Evolutionary conservation across 345 rosid species (phyloP).

Genomic region (Acer campestre): DNA sequence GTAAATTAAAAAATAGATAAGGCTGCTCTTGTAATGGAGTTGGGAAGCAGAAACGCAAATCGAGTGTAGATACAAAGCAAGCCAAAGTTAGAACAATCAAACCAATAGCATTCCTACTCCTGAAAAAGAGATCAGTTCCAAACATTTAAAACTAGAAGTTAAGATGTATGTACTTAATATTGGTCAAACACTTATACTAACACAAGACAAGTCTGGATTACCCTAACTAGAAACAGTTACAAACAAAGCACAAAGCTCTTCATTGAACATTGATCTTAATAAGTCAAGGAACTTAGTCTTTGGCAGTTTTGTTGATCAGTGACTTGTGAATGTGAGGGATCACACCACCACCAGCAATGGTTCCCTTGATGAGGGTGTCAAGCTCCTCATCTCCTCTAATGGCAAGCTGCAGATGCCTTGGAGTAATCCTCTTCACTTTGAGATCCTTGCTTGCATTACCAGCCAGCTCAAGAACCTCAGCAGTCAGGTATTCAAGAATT

Average conservation of each 20-base stretch:
- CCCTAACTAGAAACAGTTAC: conserved; percentile 20
- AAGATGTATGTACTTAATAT: conserved; percentile 28
- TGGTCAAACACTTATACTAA: conserved; percentile 5
- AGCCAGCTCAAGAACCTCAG: conserved; percentile 78
- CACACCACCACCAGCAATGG: conserved; percentile 75
- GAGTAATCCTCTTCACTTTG: conserved; percentile 74
- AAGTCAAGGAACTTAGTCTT: conserved; percentile 38
- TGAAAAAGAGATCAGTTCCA: conserved; percentile 10
- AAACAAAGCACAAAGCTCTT: conserved; percentile 7
- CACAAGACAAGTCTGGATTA: conserved; percentile 9
- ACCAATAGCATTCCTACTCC: conserved; percentile 5
- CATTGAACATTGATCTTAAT: neutral
- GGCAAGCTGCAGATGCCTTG: conserved; percentile 56
- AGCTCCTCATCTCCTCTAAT: conserved; percentile 62
- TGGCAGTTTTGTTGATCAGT: conserved; percentile 79
- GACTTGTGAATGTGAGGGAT: conserved; percentile 94
- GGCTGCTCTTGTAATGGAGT: neutral
- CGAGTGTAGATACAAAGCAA: neutral
- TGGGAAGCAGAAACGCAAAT: neutral
- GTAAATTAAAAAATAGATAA: neutral
- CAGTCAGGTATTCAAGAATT: conserved; percentile 71
- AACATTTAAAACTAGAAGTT: conserved; percentile 23
- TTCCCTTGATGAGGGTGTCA: conserved; percentile 74
- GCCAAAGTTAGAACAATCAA: neutral
- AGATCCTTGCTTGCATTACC: conserved; percentile 79